These are phyloP conservation scores for Fusarium sp. DNA, from an alignment of 2,329 filamentous ascomycete species.

Conservation along the genomic window DNA sequence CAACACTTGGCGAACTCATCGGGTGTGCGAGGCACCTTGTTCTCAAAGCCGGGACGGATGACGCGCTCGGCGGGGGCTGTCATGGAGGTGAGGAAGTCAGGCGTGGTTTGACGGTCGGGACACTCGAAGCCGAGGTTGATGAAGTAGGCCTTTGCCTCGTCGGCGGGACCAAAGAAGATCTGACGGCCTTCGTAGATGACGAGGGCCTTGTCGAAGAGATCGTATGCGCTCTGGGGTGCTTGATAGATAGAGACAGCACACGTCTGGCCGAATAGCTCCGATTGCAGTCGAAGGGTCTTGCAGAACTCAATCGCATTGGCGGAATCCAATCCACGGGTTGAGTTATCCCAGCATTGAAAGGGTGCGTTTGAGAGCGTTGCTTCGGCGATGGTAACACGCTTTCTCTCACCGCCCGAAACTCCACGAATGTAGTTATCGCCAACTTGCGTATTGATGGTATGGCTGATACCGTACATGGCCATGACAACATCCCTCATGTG, in stretches of 20 bases:
- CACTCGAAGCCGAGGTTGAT: slow-evolving; percentile 73
- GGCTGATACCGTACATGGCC: slow-evolving; percentile 74
- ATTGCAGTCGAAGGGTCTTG: slow-evolving; percentile 44
- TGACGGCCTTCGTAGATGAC: slow-evolving; percentile 76
- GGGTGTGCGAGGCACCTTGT: slow-evolving; percentile 52
- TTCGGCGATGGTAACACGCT: slow-evolving; percentile 82
- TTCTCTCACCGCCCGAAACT: slow-evolving; percentile 81
- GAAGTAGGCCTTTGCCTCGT: slow-evolving; percentile 71
- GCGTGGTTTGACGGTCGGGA: slow-evolving; percentile 71
- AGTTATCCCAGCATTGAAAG: slow-evolving; percentile 52
- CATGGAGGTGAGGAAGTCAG: slow-evolving; percentile 73
- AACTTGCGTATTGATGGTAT: slow-evolving; percentile 78
- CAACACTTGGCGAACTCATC: slow-evolving; percentile 56
- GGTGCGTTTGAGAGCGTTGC: slow-evolving; percentile 68
- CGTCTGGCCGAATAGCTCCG: slow-evolving; percentile 45
- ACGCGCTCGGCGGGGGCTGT: slow-evolving; percentile 56
- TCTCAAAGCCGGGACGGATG: slow-evolving; percentile 51
- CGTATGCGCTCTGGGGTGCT: slow-evolving; percentile 70
- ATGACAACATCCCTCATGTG: slow-evolving; percentile 74
- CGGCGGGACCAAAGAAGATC: slow-evolving; percentile 72
- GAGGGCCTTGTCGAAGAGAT: slow-evolving; percentile 75
- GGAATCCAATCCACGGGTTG: slow-evolving; percentile 49
- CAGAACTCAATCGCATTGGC: slow-evolving; percentile 50
- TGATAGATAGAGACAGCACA: slow-evolving; percentile 65
- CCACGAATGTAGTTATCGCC: slow-evolving; percentile 77